Conservation (phyloP, 1,284 basidiomycete genomes). For the Leccinum glutinopallens region DNA sequence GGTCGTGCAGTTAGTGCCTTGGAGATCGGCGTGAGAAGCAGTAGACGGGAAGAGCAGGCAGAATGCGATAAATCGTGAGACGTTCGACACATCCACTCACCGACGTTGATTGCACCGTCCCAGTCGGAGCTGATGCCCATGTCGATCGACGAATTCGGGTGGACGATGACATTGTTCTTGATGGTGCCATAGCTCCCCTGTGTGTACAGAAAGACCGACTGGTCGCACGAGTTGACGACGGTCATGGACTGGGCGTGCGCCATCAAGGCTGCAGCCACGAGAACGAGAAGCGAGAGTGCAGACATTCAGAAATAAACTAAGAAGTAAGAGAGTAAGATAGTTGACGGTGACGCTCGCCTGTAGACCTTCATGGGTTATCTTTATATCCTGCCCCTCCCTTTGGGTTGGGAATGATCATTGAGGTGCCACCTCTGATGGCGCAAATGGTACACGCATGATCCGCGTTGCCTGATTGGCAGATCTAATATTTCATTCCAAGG, state of each 20-base stretch:
- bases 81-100: constrained; percentile 12
- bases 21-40: neutral
- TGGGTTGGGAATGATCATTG: neutral
- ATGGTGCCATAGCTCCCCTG: constrained; percentile 24
- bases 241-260: constrained; percentile 6
- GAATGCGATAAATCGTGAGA: neutral
- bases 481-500: neutral
- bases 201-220: constrained; percentile 28
- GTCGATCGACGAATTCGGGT: constrained; percentile 7
- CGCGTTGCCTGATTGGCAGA: neutral
- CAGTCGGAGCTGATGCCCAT: constrained; percentile 28
- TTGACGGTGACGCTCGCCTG: neutral
- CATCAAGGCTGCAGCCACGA: constrained; percentile 14
- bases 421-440: neutral
- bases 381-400: neutral
- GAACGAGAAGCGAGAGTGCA: constrained; percentile 12
- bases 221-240: constrained; percentile 14
- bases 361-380: neutral
- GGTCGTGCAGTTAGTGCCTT: constrained; percentile 29
- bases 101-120: constrained; percentile 29
- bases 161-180: constrained; percentile 23
- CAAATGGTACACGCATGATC: neutral
- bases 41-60: neutral
- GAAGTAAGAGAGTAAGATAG: neutral
- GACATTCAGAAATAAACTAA: constrained; percentile 10